phyloP scores from a whole-genome alignment of 2,329 filamentous ascomycete species.

The Penicillium hordei region DNA sequence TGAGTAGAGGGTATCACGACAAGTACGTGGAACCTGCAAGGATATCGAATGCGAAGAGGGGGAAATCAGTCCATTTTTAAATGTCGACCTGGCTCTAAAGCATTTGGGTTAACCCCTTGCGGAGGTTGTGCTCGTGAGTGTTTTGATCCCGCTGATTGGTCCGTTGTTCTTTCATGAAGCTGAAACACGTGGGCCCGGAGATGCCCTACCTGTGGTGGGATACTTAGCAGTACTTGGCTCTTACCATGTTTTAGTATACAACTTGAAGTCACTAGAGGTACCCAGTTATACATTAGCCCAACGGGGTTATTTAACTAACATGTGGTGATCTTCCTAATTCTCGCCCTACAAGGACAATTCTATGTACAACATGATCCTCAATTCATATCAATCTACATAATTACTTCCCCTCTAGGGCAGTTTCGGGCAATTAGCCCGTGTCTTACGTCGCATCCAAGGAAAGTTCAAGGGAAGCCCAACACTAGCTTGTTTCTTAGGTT shows the following conservation, averaged over 20 bases:
- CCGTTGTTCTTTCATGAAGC: background rate
- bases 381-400: background rate
- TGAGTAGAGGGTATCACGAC: background rate
- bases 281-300: background rate
- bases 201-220: background rate
- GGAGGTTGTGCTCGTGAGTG: background rate
- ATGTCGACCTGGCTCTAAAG: background rate
- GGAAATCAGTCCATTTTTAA: slow-evolving; percentile 5
- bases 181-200: slow-evolving; percentile 4
- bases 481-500: background rate
- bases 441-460: background rate
- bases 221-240: background rate
- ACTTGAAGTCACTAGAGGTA: background rate
- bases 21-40: background rate
- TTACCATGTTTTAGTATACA: background rate
- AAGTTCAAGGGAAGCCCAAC: background rate
- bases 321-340: background rate
- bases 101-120: background rate
- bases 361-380: background rate
- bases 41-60: background rate
- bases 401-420: background rate
- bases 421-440: background rate
- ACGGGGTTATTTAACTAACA: background rate
- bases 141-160: slow-evolving; percentile 2
- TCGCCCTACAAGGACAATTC: background rate